phyloP scores from a whole-genome alignment of 345 rosid genomes.

The Odontarrhena argentea region DNA sequence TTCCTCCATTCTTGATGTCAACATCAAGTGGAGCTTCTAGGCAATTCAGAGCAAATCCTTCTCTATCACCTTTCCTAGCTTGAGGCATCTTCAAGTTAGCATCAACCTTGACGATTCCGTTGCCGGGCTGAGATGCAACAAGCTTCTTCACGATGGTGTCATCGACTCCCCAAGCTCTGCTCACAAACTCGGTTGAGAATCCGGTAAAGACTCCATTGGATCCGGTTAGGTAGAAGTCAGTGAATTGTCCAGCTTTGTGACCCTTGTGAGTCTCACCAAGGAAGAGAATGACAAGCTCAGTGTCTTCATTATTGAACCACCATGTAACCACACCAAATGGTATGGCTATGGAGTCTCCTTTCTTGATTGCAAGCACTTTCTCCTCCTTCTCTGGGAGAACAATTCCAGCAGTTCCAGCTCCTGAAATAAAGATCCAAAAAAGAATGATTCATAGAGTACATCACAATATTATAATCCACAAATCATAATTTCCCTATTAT shows the following conservation, averaged over 20 bases:
- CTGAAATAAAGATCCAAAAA: slow-evolving; percentile 37
- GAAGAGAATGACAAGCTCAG: slow-evolving; percentile 65
- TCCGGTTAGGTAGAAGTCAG: slow-evolving; percentile 80
- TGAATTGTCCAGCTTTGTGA: slow-evolving; percentile 75
- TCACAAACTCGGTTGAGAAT: slow-evolving; percentile 72
- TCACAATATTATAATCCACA: background rate
- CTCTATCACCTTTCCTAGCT: slow-evolving; percentile 55
- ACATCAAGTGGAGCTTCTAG: slow-evolving; percentile 85
- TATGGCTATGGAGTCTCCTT: slow-evolving; percentile 87
- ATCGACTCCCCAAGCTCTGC: slow-evolving; percentile 76
- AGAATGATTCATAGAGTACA: background rate
- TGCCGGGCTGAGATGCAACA: slow-evolving; percentile 55
- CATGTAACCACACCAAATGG: slow-evolving; percentile 92
- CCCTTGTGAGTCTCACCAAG: slow-evolving; percentile 82
- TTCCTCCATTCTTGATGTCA: slow-evolving; percentile 76
- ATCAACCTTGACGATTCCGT: slow-evolving; percentile 78
- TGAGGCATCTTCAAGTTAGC: slow-evolving; percentile 54
- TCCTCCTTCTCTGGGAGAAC: slow-evolving; percentile 88
- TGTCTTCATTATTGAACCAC: slow-evolving; percentile 87
- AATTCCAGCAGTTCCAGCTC: slow-evolving; percentile 81
- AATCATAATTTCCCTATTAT: background rate
- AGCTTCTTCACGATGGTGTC: slow-evolving; percentile 51
- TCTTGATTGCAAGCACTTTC: slow-evolving; percentile 72
- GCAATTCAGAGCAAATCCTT: slow-evolving; percentile 72
- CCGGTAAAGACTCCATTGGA: slow-evolving; percentile 80